A percentile compares a stretch with the other conserved stretches of the same genome.
These are phyloP conservation scores for Berberis vulgaris DNA, from an alignment of 164 flowering plant species.

Conservation along the genomic window DNA sequence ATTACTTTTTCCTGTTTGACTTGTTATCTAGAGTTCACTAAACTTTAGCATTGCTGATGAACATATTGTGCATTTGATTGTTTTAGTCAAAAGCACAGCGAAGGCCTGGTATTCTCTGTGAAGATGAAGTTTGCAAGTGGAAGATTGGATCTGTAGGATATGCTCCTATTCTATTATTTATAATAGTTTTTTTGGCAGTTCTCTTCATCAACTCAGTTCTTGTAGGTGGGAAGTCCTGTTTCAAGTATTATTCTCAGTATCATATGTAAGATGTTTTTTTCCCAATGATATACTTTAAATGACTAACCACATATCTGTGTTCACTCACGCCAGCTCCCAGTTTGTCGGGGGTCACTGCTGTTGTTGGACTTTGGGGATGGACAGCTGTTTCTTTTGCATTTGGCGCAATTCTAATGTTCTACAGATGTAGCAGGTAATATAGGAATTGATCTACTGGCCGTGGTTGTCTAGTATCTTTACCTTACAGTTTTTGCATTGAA, in stretches of 20 bases:
- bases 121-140: constrained; percentile 34
- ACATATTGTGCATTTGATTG: constrained; percentile 7
- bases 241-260: constrained; percentile 1
- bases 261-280: background rate
- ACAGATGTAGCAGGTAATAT: constrained; percentile 75
- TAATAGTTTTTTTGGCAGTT: constrained; percentile 30
- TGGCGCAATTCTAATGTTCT: constrained; percentile 59
- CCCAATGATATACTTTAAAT: background rate
- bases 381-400: constrained; percentile 54
- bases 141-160: constrained; percentile 46
- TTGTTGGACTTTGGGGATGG: constrained; percentile 96
- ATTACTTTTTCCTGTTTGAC: too few species aligned
- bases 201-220: constrained; percentile 80
- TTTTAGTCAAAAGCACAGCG: constrained; percentile 65
- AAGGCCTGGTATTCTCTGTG: constrained; percentile 27
- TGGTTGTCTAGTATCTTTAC: too few species aligned
- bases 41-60: background rate
- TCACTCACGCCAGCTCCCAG: constrained; percentile 44
- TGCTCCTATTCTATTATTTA: constrained; percentile 63
- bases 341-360: constrained; percentile 76
- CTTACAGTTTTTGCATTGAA: too few species aligned
- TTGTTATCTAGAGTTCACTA: too few species aligned
- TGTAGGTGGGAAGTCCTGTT: constrained; percentile 38
- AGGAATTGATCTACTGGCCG: too few species aligned
- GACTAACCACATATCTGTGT: constrained; percentile 7